Evolutionary conservation across 805 yeast species (phyloP).

Genomic region (Ogataea paraovalis): DNA sequence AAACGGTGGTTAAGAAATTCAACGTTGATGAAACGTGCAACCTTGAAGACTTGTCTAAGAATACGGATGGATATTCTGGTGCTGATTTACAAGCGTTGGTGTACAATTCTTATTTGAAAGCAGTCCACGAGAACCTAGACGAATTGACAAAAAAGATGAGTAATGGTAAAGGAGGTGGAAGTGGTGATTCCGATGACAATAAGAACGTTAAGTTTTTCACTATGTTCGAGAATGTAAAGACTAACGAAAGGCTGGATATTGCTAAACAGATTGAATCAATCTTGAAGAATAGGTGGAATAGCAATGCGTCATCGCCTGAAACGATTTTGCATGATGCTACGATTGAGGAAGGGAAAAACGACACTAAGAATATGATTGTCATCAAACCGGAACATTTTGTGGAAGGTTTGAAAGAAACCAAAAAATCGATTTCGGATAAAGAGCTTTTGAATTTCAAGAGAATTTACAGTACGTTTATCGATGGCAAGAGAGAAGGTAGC

Average conservation of each 20-base stretch:
- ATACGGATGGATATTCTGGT: slow-evolving; percentile 80
- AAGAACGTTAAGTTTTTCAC: slow-evolving; percentile 21
- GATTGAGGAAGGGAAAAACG: slow-evolving; percentile 9
- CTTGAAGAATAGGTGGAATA: slow-evolving; percentile 9
- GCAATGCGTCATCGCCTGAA: slow-evolving; percentile 7
- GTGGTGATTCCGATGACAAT: slow-evolving; percentile 2
- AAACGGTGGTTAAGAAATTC: slow-evolving; percentile 61
- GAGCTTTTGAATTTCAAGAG: slow-evolving; percentile 60
- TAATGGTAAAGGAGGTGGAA: not conserved
- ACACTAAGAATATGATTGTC: slow-evolving; percentile 32
- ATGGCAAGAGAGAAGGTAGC: slow-evolving; percentile 66
- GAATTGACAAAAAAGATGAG: slow-evolving; percentile 35
- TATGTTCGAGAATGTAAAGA: slow-evolving; percentile 7
- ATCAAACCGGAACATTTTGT: slow-evolving; percentile 54
- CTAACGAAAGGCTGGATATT: slow-evolving; percentile 10
- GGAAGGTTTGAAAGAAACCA: slow-evolving; percentile 68
- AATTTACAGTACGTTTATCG: slow-evolving; percentile 69
- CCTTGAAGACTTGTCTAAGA: slow-evolving; percentile 48
- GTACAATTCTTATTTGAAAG: slow-evolving; percentile 85
- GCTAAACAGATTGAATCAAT: slow-evolving; percentile 20
- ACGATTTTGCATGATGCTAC: slow-evolving; percentile 36
- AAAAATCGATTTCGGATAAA: slow-evolving; percentile 78
- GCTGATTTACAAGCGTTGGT: slow-evolving; percentile 93
- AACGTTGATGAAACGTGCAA: slow-evolving; percentile 47
- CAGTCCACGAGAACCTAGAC: slow-evolving; percentile 69